These are phyloP conservation scores for Talaromyces sp. DNA, from an alignment of 2,329 filamentous ascomycete species.

Conservation along the genomic window DNA sequence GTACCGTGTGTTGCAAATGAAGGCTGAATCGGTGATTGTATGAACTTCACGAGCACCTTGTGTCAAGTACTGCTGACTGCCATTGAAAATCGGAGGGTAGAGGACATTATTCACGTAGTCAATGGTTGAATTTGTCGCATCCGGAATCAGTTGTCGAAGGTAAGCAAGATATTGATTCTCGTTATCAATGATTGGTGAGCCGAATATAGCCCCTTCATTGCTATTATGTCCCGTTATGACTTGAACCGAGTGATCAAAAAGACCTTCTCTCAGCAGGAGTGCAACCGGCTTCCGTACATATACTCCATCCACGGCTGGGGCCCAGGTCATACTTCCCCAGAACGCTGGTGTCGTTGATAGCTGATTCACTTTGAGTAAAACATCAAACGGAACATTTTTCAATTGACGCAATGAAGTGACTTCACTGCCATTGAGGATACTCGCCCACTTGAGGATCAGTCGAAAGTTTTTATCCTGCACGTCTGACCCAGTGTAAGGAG, in stretches of 20 bases:
- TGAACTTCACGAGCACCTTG: background rate
- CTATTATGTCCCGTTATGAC: background rate
- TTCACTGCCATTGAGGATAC: background rate
- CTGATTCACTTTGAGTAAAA: conserved; percentile 4
- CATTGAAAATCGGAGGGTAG: background rate
- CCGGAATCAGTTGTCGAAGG: background rate
- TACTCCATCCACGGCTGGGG: background rate
- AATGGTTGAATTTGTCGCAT: background rate
- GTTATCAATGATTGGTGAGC: background rate
- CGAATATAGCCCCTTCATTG: background rate
- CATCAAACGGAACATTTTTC: background rate
- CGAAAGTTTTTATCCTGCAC: background rate
- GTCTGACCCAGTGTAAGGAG: background rate
- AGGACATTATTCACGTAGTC: background rate
- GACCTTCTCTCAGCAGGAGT: background rate
- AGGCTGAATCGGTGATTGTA: background rate
- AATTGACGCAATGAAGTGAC: conserved; percentile 1
- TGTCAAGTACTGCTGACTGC: background rate
- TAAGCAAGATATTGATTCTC: background rate
- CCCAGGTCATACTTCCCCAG: conserved; percentile 1
- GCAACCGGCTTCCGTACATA: background rate
- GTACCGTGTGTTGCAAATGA: background rate
- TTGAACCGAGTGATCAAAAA: background rate
- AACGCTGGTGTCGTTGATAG: background rate
- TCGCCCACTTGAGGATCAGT: conserved; percentile 1